Conservation (phyloP, 2,329 filamentous ascomycete species). For the Emergomyces africanus region DNA sequence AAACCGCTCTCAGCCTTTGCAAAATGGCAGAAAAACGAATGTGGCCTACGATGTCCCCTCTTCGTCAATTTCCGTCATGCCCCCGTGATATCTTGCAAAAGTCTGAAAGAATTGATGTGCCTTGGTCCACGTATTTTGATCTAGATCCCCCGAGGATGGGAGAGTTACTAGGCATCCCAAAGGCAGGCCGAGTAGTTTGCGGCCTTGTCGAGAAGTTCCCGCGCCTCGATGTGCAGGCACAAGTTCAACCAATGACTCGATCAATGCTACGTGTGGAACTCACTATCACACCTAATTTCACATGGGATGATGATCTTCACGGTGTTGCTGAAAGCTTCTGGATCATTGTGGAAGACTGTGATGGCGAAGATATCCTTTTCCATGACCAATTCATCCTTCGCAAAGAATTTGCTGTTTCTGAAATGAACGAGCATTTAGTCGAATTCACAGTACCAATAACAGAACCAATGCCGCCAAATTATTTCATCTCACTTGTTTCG, state of each 20-base stretch:
- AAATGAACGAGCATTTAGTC: constrained; percentile 85
- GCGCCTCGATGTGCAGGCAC: constrained; percentile 79
- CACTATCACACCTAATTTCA: constrained; percentile 84
- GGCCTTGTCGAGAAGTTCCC: constrained; percentile 85
- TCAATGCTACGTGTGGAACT: constrained; percentile 86
- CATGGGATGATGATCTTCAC: constrained; percentile 86
- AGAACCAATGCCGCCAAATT: constrained; percentile 96
- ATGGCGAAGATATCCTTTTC: constrained; percentile 90
- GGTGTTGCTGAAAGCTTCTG: constrained; percentile 86
- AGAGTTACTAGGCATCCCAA: constrained; percentile 81
- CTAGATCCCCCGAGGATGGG: constrained; percentile 94
- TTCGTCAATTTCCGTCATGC: constrained; percentile 78
- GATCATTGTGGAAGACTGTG: constrained; percentile 94
- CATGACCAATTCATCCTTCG: constrained; percentile 89
- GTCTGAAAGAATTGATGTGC: constrained; percentile 86
- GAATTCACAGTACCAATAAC: constrained; percentile 95
- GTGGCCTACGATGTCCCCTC: constrained; percentile 98
- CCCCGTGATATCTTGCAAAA: constrained; percentile 80
- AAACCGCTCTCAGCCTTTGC: constrained; percentile 83
- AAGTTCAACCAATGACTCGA: constrained; percentile 87
- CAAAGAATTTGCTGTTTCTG: constrained; percentile 71
- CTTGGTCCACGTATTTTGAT: constrained; percentile 90
- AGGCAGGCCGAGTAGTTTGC: constrained; percentile 75
- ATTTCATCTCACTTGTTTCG: constrained; percentile 90
- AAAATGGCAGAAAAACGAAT: constrained; percentile 99